These are phyloP conservation scores for Puya raimondii DNA, from an alignment of 176 grass and related monocot species.

Conservation along the genomic window DNA sequence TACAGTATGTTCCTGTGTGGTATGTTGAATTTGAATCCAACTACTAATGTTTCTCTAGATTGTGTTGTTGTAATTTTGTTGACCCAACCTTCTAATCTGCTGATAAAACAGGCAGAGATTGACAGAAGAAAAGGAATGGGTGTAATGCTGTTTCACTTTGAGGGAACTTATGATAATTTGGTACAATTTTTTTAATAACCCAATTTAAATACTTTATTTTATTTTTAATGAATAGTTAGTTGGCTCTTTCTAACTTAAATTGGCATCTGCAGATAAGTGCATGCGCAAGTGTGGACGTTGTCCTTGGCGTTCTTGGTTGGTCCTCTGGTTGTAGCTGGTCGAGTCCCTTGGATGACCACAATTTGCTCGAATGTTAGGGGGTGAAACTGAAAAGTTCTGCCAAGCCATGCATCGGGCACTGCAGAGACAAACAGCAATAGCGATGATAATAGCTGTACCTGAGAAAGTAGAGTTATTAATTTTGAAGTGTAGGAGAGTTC, in stretches of 20 bases:
- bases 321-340: conserved; percentile 78
- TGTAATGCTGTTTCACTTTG: conserved; percentile 73
- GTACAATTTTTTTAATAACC: conserved; percentile 27
- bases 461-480: conserved; percentile 6
- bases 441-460: conserved; percentile 5
- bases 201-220: conserved; percentile 1
- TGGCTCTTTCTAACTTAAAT: conserved; percentile 24
- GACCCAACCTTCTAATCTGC: conserved; percentile 8
- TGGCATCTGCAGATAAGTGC: conserved; percentile 45
- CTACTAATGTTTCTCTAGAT: conserved; percentile 1
- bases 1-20: conserved; percentile 78
- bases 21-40: conserved; percentile 29
- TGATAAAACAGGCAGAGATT: conserved; percentile 48
- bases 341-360: conserved; percentile 20
- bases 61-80: not conserved
- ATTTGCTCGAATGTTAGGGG: conserved; percentile 46
- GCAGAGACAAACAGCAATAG: not conserved
- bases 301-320: conserved; percentile 73
- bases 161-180: conserved; percentile 67
- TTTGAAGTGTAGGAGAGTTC: not conserved
- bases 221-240: conserved; percentile 9
- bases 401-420: not conserved
- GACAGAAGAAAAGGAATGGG: conserved; percentile 68
- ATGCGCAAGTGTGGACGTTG: conserved; percentile 52
- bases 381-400: not conserved